Base-by-base conservation (phyloP, 148 eudicot genomes). In the Nyssa sinensis region DNA sequence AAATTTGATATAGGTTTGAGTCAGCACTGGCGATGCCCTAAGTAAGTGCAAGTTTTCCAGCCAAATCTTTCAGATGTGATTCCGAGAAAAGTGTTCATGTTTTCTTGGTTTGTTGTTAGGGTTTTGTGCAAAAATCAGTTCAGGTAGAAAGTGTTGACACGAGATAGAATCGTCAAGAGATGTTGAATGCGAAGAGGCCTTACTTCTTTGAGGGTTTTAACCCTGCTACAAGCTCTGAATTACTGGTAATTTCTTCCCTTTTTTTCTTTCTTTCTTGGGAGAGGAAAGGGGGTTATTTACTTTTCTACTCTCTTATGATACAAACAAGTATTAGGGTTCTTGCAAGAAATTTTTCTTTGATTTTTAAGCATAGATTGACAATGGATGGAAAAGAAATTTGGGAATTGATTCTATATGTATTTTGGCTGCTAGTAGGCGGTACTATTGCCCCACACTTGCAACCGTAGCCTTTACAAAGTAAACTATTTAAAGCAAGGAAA, bases 151-250 rank as follows among this genome's bases (percentile, higher is more conserved):
- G 62, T 63, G 39, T 47, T n/a, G 14, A 69, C 3, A 32, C 19
- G 67, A 51, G 57, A 63, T 24, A 10, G 75, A 49, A 37, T 37
- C 44, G 9, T 4, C 44, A 17, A 67, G 67, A 68, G 77, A 86
- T 84, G 84, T 73, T 69, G 79, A 69, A 66, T 74, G 29, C 62
- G 25, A 88, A 74, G 60, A 81, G 72, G 67, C 88, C 90, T 81
- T 86, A 83, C 81, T 90, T 90, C 70, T 66, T 86, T 58, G 81
- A 84, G 74, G 82, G 78, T 69, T 90, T 86, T 66, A 79, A 88
- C 68, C 89, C 91, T 44, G 67, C 84, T 70, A 74, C 79, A 17
- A 75, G 86, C 77, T 88, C 90, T 57, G 67, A 83, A 10, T 70
- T 79, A 24, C 83, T 86, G 85, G 87, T 84, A 81, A n/a, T 37